Evolutionary conservation across 2,329 filamentous ascomycete genomes (phyloP), one percentile per base, ranked within the genome.

Genomic region (Epichloe coenophiala): DNA sequence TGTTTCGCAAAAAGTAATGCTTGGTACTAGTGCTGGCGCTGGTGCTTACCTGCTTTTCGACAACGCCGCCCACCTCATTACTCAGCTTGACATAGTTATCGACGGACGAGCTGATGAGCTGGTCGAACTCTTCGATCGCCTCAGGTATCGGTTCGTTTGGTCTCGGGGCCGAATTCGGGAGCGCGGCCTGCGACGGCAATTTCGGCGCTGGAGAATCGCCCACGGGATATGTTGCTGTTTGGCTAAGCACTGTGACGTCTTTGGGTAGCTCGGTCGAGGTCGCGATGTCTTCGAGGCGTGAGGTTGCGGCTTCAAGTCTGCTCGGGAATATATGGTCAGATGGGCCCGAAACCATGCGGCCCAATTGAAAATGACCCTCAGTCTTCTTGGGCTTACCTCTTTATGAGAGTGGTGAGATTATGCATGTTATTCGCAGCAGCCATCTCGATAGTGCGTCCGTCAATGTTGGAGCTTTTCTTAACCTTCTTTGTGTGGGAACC

Each of bases 241-340:
- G 66, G 45, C 69, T 67, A 37, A 73, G 67, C 33, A 70, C 66
- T 55, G 75, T 68, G 40, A 71, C 70, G 55, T 71, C 73, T 61
- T 71, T 76, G 50, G 75, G 75, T 3, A 77, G 67, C 58, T 85
- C 83, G 50, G 77, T 80, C 15, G 88, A 84, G 57, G 86, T 82
- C 44, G 93, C 91, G 63, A 98, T 95, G 67, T 98, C 93, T 73
- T 98, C 93, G 51, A 98, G 81, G 53, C 93, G 84, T 56, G 89
- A 93, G 48, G 93, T 98, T 39, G 93, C 93, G 66, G 93, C 93
- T 77, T 98, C 93, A 60, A 98, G 86, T 71, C 93, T 98, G 66
- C 11, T 37, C 45, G 44, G 48, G 40, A 23, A 39, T 4, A 13
- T 3, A 13, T 17, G 17, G 31, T 35, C 37, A 49, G 45, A 48